These are phyloP conservation scores for Lipomyces sp. DNA, from an alignment of 805 yeast genomes.

Conservation along the genomic window DNA sequence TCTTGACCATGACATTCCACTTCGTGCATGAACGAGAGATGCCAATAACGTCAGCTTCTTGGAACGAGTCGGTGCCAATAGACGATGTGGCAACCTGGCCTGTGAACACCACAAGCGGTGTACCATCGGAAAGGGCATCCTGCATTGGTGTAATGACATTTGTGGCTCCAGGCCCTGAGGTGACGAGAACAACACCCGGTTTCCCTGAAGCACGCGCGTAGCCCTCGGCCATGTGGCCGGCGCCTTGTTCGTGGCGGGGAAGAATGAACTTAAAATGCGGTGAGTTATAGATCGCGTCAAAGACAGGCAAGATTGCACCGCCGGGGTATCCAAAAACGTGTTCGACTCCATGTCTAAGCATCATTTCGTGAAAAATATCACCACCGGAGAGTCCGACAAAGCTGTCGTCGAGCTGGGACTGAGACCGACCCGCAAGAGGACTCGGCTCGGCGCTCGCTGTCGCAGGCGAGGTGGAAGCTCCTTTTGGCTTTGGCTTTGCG, in stretches of 20 bases:
- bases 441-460: too few species aligned
- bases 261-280: constrained; percentile 82
- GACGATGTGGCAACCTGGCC: constrained; percentile 97
- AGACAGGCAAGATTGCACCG: constrained; percentile 97
- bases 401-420: constrained; percentile 40
- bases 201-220: constrained; percentile 94
- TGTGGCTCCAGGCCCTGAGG: constrained; percentile 99
- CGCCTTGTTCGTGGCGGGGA: constrained; percentile 98
- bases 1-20: constrained; percentile 98
- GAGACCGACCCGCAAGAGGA: too few species aligned
- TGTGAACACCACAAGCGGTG: constrained; percentile 92
- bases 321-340: constrained; percentile 98
- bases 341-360: constrained; percentile 92
- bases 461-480: too few species aligned
- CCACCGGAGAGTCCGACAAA: constrained; percentile 98
- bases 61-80: constrained; percentile 98
- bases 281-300: constrained; percentile 93
- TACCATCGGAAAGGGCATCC: constrained; percentile 96
- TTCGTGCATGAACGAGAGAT: constrained; percentile 96
- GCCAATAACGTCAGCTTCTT: constrained; percentile 97
- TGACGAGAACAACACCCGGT: constrained; percentile 95
- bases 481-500: too few species aligned
- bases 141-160: constrained; percentile 98
- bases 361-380: constrained; percentile 97
- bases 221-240: constrained; percentile 99